Percentiles rank a stretch among this genome's conserved stretches.
These are phyloP conservation scores for Seminavis robusta DNA, from an alignment of 108 stramenopile species.

Conservation along the genomic window DNA sequence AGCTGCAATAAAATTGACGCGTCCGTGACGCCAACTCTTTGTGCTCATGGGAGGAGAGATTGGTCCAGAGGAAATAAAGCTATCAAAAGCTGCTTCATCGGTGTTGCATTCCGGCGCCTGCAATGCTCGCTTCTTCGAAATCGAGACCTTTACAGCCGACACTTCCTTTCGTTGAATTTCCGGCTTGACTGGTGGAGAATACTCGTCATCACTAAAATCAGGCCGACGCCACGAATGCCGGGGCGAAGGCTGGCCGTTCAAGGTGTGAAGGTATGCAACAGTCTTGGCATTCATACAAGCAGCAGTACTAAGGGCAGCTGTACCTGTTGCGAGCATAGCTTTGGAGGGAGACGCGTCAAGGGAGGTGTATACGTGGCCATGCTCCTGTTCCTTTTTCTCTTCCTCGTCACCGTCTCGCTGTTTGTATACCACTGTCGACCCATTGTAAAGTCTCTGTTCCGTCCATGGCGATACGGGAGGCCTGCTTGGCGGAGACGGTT, in stretches of 20 bases:
- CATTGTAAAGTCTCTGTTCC: too few species aligned
- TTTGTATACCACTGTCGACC: background rate
- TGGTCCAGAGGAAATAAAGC: too few species aligned
- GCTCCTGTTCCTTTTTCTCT: background rate
- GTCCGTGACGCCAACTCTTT: background rate
- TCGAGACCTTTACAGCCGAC: too few species aligned
- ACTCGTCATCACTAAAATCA: background rate
- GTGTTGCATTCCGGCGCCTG: background rate
- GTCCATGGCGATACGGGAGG: too few species aligned
- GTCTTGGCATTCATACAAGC: constrained; percentile 49
- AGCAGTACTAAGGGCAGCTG: constrained; percentile 9
- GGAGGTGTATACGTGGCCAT: background rate
- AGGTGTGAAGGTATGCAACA: constrained; percentile 29
- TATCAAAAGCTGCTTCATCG: background rate
- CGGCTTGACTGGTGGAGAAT: background rate
- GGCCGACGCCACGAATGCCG: constrained; percentile 19
- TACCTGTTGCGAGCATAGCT: background rate
- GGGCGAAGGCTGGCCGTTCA: constrained; percentile 41
- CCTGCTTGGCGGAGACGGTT: too few species aligned
- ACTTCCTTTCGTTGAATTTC: too few species aligned
- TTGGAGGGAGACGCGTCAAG: background rate
- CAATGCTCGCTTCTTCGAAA: too few species aligned
- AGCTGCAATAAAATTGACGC: background rate
- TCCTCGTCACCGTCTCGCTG: background rate
- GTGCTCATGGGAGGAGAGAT: background rate